Conservation (phyloP, 106 monocot species). For the Dendrobium catenatum region DNA sequence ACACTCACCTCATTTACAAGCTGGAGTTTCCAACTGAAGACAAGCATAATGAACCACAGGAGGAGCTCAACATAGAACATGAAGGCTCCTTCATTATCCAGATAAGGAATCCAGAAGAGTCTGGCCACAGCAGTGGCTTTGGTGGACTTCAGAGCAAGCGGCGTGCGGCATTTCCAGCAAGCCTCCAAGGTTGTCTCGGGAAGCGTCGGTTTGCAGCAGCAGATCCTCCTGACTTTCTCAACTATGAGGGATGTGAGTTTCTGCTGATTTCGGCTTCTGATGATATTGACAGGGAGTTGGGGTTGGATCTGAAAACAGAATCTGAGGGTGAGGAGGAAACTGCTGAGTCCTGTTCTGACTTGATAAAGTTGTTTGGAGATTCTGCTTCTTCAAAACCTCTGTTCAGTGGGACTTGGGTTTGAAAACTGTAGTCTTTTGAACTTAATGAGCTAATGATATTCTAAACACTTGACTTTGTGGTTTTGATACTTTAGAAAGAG, state of each 20-base stretch:
- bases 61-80: conserved; percentile 56
- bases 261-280: conserved; percentile 74
- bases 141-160: conserved; percentile 56
- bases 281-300: conserved; percentile 67
- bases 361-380: conserved; percentile 61
- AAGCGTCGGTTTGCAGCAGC: conserved; percentile 24
- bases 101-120: conserved; percentile 66
- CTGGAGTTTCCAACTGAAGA: conserved; percentile 31
- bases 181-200: conserved; percentile 50
- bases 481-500: too few species aligned
- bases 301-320: conserved; percentile 55
- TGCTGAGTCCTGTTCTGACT: conserved; percentile 30
- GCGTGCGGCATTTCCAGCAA: conserved; percentile 53
- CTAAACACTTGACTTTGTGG: too few species aligned
- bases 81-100: conserved; percentile 77
- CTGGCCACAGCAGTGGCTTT: conserved; percentile 20
- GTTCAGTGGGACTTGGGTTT: conserved; percentile 58
- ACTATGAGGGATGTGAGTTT: conserved; percentile 83
- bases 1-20: conserved; percentile 82
- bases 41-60: conserved; percentile 31
- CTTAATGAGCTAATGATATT: too few species aligned
- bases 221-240: conserved; percentile 67
- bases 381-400: conserved; percentile 41
- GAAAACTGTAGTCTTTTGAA: neutral
- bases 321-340: neutral